Evolutionary conservation across 1,284 basidiomycete genomes (phyloP).

Genomic region (Puccinia novopanici): DNA sequence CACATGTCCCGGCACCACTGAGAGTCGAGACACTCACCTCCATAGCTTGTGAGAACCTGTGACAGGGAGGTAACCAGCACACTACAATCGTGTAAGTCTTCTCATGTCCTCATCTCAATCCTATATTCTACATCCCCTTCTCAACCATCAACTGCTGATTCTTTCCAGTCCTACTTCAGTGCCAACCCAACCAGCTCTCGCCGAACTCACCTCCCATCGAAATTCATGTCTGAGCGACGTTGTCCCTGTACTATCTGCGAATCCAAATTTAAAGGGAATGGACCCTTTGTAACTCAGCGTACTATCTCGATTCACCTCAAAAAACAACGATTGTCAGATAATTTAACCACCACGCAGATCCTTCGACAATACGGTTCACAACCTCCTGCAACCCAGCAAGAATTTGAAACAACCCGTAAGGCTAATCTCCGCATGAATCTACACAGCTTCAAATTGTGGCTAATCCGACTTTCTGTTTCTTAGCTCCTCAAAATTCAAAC

Average conservation of each 20-base stretch:
- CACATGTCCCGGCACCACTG: too few relatives aligned
- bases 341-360: neutral
- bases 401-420: neutral
- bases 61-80: too few relatives aligned
- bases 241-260: conserved; percentile 9
- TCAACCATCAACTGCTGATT: too few relatives aligned
- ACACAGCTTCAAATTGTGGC: neutral
- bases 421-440: neutral
- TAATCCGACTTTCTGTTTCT: neutral
- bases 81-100: too few relatives aligned
- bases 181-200: too few relatives aligned
- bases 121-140: too few relatives aligned
- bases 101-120: too few relatives aligned
- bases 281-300: conserved; percentile 3
- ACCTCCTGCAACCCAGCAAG: neutral
- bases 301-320: neutral
- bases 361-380: neutral
- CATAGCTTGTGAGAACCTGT: too few relatives aligned
- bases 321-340: neutral
- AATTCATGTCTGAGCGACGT: conserved; percentile 2
- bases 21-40: too few relatives aligned
- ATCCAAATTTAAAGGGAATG: conserved; percentile 15
- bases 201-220: neutral
- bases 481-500: neutral
- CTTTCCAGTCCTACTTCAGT: too few relatives aligned